Conservation (phyloP, 2,329 filamentous ascomycete genomes). For the Aureobasidium sp. region DNA sequence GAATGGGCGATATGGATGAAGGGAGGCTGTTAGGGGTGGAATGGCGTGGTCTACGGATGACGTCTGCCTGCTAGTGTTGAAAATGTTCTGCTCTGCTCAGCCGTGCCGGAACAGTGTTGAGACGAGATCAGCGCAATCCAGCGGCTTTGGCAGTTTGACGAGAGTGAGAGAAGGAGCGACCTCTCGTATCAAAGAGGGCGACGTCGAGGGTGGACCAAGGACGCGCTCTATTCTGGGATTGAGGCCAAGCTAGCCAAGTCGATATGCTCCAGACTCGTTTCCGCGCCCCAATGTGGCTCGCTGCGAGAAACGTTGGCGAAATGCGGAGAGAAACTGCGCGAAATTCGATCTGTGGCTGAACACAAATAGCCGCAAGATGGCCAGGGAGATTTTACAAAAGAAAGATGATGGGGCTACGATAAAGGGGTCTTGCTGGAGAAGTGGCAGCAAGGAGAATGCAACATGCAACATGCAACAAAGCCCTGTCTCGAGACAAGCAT, state of each 20-base stretch:
- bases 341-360: neutral
- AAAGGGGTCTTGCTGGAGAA: neutral
- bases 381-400: neutral
- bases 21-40: neutral
- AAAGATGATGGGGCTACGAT: neutral
- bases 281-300: neutral
- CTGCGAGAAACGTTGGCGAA: neutral
- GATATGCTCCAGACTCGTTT: constrained; percentile 12
- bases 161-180: neutral
- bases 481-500: neutral
- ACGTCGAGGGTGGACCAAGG: neutral
- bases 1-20: neutral
- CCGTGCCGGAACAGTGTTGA: neutral
- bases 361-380: neutral
- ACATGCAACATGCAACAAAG: neutral
- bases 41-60: neutral
- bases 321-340: neutral
- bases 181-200: neutral
- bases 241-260: constrained; percentile 5
- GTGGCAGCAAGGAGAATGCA: neutral
- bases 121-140: neutral
- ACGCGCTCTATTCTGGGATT: constrained; percentile 5
- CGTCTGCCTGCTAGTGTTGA: neutral
- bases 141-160: neutral
- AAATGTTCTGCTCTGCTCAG: neutral